Conservation (phyloP, 257 asterid genomes). For the Solanum gracilifrons region DNA sequence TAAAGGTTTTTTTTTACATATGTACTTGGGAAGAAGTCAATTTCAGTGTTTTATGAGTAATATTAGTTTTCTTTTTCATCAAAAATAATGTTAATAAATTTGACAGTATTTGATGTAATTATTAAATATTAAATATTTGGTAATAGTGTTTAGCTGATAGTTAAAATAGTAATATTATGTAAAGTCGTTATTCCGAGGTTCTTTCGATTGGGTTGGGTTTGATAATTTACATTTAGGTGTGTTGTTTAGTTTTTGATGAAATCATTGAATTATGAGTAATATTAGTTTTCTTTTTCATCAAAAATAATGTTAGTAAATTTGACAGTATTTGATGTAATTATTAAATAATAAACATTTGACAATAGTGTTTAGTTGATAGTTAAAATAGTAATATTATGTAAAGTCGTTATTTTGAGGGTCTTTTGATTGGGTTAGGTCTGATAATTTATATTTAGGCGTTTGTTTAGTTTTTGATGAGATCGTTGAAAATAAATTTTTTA, state of each 20-base stretch:
- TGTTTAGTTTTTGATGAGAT: too few relatives aligned
- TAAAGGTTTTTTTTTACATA: neutral
- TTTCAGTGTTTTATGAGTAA: neutral
- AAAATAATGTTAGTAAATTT: too few relatives aligned
- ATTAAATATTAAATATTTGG: neutral
- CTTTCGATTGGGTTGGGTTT: too few relatives aligned
- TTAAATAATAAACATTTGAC: too few relatives aligned
- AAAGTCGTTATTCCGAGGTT: neutral
- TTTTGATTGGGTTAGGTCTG: too few relatives aligned
- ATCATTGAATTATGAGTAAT: neutral
- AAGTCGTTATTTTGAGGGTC: neutral
- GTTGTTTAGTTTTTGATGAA: too few relatives aligned
- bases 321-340: neutral
- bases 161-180: neutral
- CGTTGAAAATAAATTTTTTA: too few relatives aligned
- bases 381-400: neutral
- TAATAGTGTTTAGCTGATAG: neutral
- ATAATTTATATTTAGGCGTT: too few relatives aligned
- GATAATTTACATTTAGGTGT: too few relatives aligned
- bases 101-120: too few relatives aligned
- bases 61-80: too few relatives aligned
- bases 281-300: too few relatives aligned
- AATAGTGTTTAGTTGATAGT: neutral
- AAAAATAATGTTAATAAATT: neutral
- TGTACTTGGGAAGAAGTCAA: neutral